phyloP scores from a whole-genome alignment of 441 rosid genomes.

The Eutrema salsugineum region DNA sequence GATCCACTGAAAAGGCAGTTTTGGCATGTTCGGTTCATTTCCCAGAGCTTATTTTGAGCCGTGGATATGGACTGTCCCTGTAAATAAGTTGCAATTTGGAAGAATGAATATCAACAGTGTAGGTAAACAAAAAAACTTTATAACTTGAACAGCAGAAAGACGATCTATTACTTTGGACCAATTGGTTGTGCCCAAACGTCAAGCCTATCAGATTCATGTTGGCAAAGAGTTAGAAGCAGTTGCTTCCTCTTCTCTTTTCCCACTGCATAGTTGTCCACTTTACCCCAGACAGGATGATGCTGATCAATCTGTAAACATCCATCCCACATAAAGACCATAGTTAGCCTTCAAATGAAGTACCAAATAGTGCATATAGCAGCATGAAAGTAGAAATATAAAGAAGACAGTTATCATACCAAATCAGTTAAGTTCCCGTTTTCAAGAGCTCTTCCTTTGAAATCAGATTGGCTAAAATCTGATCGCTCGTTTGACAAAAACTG shows the following conservation, averaged over 20 bases:
- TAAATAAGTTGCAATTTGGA: slow-evolving; percentile 15
- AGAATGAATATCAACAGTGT: not conserved
- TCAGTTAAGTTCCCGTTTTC: slow-evolving; percentile 47
- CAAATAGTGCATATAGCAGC: not conserved
- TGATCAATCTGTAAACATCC: slow-evolving; percentile 53
- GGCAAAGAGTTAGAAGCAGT: slow-evolving; percentile 85
- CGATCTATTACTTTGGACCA: slow-evolving; percentile 47
- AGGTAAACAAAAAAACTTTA: not conserved
- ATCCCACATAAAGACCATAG: slow-evolving; percentile 13
- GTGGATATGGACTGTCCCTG: slow-evolving; percentile 54
- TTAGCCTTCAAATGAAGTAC: slow-evolving; percentile 29
- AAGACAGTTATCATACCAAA: slow-evolving; percentile 45
- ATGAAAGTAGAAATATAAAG: not conserved
- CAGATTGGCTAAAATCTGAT: slow-evolving; percentile 44
- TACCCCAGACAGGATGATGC: slow-evolving; percentile 89
- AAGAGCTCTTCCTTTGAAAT: slow-evolving; percentile 43
- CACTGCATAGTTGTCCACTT: slow-evolving; percentile 60
- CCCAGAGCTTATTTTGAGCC: slow-evolving; percentile 58
- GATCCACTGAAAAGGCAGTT: slow-evolving; percentile 86
- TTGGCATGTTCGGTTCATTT: slow-evolving; percentile 75
- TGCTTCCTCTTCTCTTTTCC: slow-evolving; percentile 85
- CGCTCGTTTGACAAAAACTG: slow-evolving; percentile 57
- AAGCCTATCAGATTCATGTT: slow-evolving; percentile 92
- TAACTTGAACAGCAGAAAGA: slow-evolving; percentile 52
- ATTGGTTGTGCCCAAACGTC: slow-evolving; percentile 94